Conservation (phyloP, 2,329 filamentous ascomycete species). For the Aspergillus brasiliensis region DNA sequence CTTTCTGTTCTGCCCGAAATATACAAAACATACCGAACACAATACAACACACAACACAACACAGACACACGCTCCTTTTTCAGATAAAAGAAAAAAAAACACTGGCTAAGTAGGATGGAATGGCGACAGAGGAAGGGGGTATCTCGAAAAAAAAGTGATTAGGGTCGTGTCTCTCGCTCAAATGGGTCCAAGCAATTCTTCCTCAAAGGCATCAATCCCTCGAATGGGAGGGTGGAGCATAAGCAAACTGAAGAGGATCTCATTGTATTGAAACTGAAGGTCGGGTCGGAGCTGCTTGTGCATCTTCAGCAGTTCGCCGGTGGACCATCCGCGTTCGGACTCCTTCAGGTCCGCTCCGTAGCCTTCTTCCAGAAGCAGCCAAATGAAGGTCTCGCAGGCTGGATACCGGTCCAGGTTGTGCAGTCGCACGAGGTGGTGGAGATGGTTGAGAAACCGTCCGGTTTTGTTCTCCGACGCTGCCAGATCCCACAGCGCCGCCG, state of each 20-base stretch:
- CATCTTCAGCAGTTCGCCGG: slow-evolving; percentile 38
- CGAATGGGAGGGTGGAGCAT: slow-evolving; percentile 35
- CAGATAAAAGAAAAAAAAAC: no score
- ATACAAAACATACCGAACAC: no score
- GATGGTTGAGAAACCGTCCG: slow-evolving; percentile 35
- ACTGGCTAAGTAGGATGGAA: background rate
- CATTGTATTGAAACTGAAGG: slow-evolving; percentile 43
- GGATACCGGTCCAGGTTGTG: slow-evolving; percentile 38
- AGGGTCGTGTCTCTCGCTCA: background rate
- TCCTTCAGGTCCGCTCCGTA: slow-evolving; percentile 40
- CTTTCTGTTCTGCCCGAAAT: no score
- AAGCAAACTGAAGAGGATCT: slow-evolving; percentile 41
- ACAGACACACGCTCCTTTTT: no score
- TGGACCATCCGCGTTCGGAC: slow-evolving; percentile 40
- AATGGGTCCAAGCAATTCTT: slow-evolving; percentile 25
- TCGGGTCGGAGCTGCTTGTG: slow-evolving; percentile 40
- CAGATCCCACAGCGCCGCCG: slow-evolving; percentile 39
- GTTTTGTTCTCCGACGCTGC: slow-evolving; percentile 33
- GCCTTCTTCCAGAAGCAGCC: slow-evolving; percentile 42
- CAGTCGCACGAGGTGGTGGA: slow-evolving; percentile 27
- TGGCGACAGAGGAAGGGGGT: background rate
- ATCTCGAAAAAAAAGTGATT: background rate
- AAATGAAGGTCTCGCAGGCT: slow-evolving; percentile 44
- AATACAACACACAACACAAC: no score
- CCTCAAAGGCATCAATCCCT: slow-evolving; percentile 37